A percentile compares a stretch with the other conserved stretches of the same genome.
These are phyloP conservation scores for Phytophthora palmivora DNA, from an alignment of 352 stramenopile species.

Conservation along the genomic window DNA sequence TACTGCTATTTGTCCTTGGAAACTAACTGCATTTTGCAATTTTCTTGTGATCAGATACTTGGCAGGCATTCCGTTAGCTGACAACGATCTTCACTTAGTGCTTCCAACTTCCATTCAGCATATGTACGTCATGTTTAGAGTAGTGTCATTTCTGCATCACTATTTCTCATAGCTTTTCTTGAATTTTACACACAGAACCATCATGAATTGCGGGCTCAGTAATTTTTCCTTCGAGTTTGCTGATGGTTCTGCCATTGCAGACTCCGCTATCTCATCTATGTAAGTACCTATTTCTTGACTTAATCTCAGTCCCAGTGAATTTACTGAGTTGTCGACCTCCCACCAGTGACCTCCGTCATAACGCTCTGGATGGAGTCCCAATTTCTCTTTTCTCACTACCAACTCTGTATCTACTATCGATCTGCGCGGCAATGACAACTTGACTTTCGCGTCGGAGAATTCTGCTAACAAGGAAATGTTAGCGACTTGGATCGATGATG, in stretches of 20 bases:
- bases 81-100: slow-evolving; percentile 44
- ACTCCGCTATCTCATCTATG: slow-evolving; percentile 36
- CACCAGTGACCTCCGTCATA: slow-evolving; percentile 55
- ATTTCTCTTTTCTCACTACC: slow-evolving; percentile 17
- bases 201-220: slow-evolving; percentile 50
- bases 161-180: slow-evolving; percentile 3
- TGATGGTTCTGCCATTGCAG: slow-evolving; percentile 31
- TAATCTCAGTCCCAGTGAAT: neutral
- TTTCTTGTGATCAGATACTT: slow-evolving; percentile 40
- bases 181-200: slow-evolving; percentile 25
- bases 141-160: neutral
- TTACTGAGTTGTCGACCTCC: neutral
- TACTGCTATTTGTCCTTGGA: neutral
- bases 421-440: slow-evolving; percentile 46
- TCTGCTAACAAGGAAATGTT: slow-evolving; percentile 35
- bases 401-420: slow-evolving; percentile 42
- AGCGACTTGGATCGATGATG: slow-evolving; percentile 36
- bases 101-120: slow-evolving; percentile 53
- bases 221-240: slow-evolving; percentile 52
- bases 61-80: slow-evolving; percentile 45
- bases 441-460: slow-evolving; percentile 40
- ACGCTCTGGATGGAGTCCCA: slow-evolving; percentile 34
- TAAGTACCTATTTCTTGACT: slow-evolving; percentile 13
- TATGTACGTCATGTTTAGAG: slow-evolving; percentile 34
- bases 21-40: slow-evolving; percentile 12